Conservation (phyloP, 345 rosid genomes). For the Cardamine occulta region DNA sequence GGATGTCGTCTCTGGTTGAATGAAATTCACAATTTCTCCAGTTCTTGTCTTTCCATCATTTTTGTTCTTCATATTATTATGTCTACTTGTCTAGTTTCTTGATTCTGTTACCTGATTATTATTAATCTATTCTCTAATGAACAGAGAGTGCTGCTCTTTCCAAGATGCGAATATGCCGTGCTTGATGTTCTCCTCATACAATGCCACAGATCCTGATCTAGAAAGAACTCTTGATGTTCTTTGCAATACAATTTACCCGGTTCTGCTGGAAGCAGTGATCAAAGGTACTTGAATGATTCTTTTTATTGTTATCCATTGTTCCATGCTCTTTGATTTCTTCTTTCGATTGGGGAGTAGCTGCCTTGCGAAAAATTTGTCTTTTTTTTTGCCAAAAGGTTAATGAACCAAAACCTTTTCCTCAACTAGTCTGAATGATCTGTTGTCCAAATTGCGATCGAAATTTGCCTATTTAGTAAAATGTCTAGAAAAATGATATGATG, state of each 20-base stretch:
- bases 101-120: conserved; percentile 15
- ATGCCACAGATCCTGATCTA: conserved; percentile 46
- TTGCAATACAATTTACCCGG: conserved; percentile 71
- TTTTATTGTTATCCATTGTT: not conserved
- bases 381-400: conserved; percentile 9
- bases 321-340: not conserved
- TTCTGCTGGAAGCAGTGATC: conserved; percentile 72
- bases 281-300: conserved; percentile 62
- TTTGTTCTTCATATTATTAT: conserved; percentile 9
- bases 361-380: not conserved
- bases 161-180: conserved; percentile 59
- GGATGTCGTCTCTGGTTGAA: conserved; percentile 20
- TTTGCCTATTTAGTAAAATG: conserved; percentile 11
- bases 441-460: conserved; percentile 12
- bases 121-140: conserved; percentile 37
- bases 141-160: conserved; percentile 76
- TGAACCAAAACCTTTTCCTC: conserved; percentile 5
- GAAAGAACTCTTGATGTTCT: conserved; percentile 58
- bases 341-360: not conserved
- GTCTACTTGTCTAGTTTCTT: conserved; percentile 25
- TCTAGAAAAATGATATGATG: conserved; percentile 25
- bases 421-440: conserved; percentile 12
- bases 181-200: conserved; percentile 66
- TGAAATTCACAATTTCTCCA: not conserved
- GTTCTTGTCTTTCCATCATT: conserved; percentile 19